Percentiles rank a stretch among this genome's conserved stretches.
Conservation (phyloP, 176 grass and related monocot species). For the Hsuehochloa calcarea region DNA sequence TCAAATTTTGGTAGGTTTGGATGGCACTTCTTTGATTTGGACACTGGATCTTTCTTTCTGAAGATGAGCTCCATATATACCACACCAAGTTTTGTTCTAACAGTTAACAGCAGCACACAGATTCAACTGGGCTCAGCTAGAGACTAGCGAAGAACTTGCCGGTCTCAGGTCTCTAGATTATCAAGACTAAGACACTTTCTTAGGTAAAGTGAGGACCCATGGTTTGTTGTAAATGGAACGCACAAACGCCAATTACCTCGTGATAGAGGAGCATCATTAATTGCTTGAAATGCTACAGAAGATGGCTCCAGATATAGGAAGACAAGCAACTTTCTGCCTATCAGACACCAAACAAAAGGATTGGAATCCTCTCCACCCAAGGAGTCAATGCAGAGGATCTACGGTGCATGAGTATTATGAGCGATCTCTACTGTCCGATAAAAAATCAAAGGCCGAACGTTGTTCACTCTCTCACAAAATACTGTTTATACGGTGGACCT, state of each 20-base stretch:
- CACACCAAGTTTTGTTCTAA: background rate
- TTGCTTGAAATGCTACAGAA: background rate
- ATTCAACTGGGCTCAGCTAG: background rate
- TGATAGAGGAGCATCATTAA: background rate
- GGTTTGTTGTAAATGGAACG: background rate
- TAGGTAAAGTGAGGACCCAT: background rate
- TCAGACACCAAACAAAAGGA: background rate
- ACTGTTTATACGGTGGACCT: too few relatives aligned
- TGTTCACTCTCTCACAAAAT: too few relatives aligned
- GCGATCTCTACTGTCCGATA: too few relatives aligned
- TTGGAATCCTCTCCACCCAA: too few relatives aligned
- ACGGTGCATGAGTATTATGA: too few relatives aligned
- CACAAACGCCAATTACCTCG: background rate
- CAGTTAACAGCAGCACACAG: background rate
- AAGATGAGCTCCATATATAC: background rate
- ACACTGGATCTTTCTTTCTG: slow-evolving; percentile 23
- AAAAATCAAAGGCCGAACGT: too few relatives aligned
- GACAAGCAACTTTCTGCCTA: slow-evolving; percentile 1
- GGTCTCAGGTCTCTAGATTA: background rate
- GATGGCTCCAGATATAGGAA: slow-evolving; percentile 17
- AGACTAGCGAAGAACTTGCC: background rate
- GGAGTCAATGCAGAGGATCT: too few relatives aligned
- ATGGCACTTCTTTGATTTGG: slow-evolving; percentile 46
- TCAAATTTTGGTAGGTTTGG: slow-evolving; percentile 47
- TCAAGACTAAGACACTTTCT: background rate